Conservation (phyloP, 2,329 filamentous ascomycete genomes). For the Acrodontium crateriforme region DNA sequence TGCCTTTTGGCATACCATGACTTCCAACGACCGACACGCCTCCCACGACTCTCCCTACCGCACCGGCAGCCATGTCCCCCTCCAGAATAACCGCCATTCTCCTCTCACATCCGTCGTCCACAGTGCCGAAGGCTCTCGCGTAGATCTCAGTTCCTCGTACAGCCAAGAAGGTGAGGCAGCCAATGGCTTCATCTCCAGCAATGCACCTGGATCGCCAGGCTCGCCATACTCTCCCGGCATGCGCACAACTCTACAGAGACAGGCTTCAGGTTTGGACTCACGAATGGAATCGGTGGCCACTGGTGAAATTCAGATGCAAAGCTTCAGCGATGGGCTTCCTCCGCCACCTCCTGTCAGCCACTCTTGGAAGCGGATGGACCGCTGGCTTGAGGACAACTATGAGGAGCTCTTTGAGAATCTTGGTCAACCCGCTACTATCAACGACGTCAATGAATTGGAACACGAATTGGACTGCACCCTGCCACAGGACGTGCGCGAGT, state of each 20-base stretch:
- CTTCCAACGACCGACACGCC: slow-evolving; percentile 69
- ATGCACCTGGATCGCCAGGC: slow-evolving; percentile 41
- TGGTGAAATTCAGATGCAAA: slow-evolving; percentile 92
- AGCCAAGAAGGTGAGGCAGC: slow-evolving; percentile 53
- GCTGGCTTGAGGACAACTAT: slow-evolving; percentile 90
- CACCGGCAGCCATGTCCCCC: slow-evolving; percentile 76
- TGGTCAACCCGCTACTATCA: slow-evolving; percentile 78
- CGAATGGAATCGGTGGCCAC: slow-evolving; percentile 55
- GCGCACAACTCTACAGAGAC: slow-evolving; percentile 56
- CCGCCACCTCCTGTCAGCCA: slow-evolving; percentile 77
- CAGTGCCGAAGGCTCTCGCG: slow-evolving; percentile 70
- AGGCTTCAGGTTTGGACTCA: slow-evolving; percentile 28
- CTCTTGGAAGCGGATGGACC: slow-evolving; percentile 89
- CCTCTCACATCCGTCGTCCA: slow-evolving; percentile 80
- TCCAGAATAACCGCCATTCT: slow-evolving; percentile 67
- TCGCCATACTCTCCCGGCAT: slow-evolving; percentile 83
- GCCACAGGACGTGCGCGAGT: slow-evolving; percentile 86
- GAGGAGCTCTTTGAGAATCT: slow-evolving; percentile 88
- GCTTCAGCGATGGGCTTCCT: slow-evolving; percentile 80
- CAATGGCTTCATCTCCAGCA: slow-evolving; percentile 48
- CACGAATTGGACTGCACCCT: slow-evolving; percentile 90
- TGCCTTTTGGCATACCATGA: slow-evolving; percentile 84
- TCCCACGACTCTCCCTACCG: slow-evolving; percentile 86
- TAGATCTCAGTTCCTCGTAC: slow-evolving; percentile 68
- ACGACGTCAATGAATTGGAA: slow-evolving; percentile 93